Evolutionary conservation across 2,329 filamentous ascomycete genomes (phyloP).

Genomic region (Aspergillus amoenus): DNA sequence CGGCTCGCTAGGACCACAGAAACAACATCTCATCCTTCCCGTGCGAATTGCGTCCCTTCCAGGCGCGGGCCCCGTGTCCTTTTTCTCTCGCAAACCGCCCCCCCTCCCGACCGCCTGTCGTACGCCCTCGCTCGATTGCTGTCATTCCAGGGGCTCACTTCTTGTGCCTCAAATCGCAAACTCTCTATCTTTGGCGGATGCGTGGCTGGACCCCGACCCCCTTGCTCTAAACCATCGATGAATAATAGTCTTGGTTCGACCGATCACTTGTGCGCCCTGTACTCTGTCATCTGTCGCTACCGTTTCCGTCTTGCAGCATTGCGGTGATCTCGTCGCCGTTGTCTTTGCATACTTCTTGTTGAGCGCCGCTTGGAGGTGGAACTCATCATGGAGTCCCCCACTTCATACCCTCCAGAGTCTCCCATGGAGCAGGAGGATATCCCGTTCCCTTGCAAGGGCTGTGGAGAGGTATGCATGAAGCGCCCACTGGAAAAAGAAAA

Average conservation of each 20-base stretch:
- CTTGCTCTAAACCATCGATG: slow-evolving; percentile 12
- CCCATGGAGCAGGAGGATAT: slow-evolving; percentile 77
- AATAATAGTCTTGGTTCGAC: slow-evolving; percentile 12
- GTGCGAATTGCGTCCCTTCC: slow-evolving; percentile 12
- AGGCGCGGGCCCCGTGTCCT: slow-evolving; percentile 17
- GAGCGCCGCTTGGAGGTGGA: slow-evolving; percentile 1
- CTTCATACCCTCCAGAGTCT: slow-evolving; percentile 54
- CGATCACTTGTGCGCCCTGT: slow-evolving; percentile 11
- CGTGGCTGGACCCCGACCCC: slow-evolving; percentile 10
- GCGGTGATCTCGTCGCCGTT: not conserved
- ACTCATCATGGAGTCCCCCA: slow-evolving; percentile 54
- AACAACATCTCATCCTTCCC: not conserved
- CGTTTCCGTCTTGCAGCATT: not conserved
- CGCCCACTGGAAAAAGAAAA: not conserved
- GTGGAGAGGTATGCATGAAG: slow-evolving; percentile 69
- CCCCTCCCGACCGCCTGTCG: slow-evolving; percentile 6
- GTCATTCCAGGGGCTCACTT: slow-evolving; percentile 4
- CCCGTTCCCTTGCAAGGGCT: slow-evolving; percentile 84
- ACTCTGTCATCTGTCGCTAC: not conserved
- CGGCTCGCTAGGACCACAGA: slow-evolving; percentile 7
- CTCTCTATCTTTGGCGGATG: slow-evolving; percentile 11
- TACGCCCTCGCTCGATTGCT: slow-evolving; percentile 1
- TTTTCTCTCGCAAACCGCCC: slow-evolving; percentile 9
- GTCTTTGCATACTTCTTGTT: not conserved
- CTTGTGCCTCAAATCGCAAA: slow-evolving; percentile 7